Evolutionary conservation across 225 moss, liverwort and hornwort species (phyloP), one percentile per base, ranked within the genome.

Genomic region (Antitrichia curtipendula): DNA sequence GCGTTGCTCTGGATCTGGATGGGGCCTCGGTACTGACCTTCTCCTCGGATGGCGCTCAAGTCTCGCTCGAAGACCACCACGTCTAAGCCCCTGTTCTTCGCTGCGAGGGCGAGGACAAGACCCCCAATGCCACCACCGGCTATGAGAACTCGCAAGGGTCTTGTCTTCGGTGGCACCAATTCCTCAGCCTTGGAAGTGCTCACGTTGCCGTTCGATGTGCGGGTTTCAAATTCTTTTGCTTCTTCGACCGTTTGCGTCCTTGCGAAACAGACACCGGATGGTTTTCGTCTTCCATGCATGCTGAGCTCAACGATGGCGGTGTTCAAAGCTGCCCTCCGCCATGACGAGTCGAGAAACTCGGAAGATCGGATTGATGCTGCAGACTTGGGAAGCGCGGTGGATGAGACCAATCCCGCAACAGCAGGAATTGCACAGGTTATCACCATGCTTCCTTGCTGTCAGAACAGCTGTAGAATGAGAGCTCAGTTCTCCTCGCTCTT

Each of bases 1-100:
- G 99, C 99, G 80, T 99, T 99, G 86, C 99, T 99, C 85, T 99
- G 99, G 76, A 99, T 93, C 82, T 99, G 99, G 40, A 99, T 99
- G 32, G 99, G 99, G 34, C 99, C 99, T 63, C 99, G 93, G 75
- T 99, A 99, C 81, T 96, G 96, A 16, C 99, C 99, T 90, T 99
- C 99, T 6, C 99, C 99, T 91, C 95, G 95, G 63, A 99, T 92
- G 53, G 99, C 95, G 78, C 97, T 99, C 92, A 96, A 47, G 91
- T 99, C 99, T 20, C 99, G 93, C 89, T 99, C 99, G 71, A 99
- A 93, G 38, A 99, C 99, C 72, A 89, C 91, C 38, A 99, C 97
- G 80, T 99, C 95, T 75, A 99, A 81, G 23, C 97, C 99, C 91
- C 82, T 94, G 38, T 96, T 97, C 92, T 96, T 97, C 36, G 92